phyloP scores from a whole-genome alignment of 2,329 filamentous ascomycete species.

The Penicillium sp. region DNA sequence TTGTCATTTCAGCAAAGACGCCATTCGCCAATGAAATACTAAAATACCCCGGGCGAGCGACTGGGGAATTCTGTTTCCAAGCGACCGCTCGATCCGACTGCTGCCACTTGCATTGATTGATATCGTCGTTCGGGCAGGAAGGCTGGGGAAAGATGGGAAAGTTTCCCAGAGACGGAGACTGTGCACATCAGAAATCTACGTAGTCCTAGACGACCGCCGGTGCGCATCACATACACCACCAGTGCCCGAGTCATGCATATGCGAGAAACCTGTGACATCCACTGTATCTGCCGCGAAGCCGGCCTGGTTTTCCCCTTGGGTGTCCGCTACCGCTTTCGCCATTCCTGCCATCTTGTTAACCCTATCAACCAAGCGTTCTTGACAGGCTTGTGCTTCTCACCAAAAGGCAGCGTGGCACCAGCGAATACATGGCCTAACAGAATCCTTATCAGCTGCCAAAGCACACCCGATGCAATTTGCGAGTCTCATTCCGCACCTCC shows the following conservation, averaged over 20 bases:
- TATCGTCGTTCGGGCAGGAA: slow-evolving; percentile 58
- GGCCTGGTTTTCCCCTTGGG: slow-evolving; percentile 54
- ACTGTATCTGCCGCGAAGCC: slow-evolving; percentile 55
- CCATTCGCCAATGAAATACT: slow-evolving; percentile 58
- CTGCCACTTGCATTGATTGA: slow-evolving; percentile 62
- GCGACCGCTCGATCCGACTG: slow-evolving; percentile 50
- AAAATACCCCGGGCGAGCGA: slow-evolving; percentile 64
- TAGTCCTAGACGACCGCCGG: not conserved
- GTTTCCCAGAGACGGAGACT: slow-evolving; percentile 64
- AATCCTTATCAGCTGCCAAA: not conserved
- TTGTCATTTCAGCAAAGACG: slow-evolving; percentile 65
- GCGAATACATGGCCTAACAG: slow-evolving; percentile 56
- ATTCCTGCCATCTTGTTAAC: slow-evolving; percentile 40
- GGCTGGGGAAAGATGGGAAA: slow-evolving; percentile 69
- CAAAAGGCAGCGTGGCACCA: slow-evolving; percentile 55
- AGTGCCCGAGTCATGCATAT: slow-evolving; percentile 55
- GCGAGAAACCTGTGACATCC: slow-evolving; percentile 52
- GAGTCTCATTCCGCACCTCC: slow-evolving; percentile 36
- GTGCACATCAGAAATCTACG: not conserved
- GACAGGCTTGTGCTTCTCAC: slow-evolving; percentile 25
- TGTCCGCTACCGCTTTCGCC: slow-evolving; percentile 57
- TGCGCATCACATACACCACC: slow-evolving; percentile 40
- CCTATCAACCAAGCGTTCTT: not conserved
- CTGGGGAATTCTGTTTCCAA: slow-evolving; percentile 53
- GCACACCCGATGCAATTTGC: not conserved